A percentile compares a stretch with the other conserved stretches of the same genome.
Conservation (phyloP, 2,329 filamentous ascomycete species). For the Fusarium poae region DNA sequence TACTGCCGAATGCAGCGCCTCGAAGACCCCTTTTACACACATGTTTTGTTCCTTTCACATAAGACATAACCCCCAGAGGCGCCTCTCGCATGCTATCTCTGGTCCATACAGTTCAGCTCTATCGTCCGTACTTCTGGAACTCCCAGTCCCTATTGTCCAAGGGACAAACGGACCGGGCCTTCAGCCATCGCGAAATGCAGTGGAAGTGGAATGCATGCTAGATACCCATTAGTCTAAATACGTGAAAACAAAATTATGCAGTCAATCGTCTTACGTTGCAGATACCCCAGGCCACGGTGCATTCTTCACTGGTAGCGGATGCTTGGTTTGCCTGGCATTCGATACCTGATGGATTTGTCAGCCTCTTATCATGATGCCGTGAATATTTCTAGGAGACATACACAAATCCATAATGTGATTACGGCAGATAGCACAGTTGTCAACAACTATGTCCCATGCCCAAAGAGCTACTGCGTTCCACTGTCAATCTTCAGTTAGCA, state of each 20-base stretch:
- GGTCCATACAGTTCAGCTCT: constrained; percentile 25
- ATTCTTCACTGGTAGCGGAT: constrained; percentile 96
- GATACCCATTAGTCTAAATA: constrained; percentile 52
- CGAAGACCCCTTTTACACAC: constrained; percentile 8
- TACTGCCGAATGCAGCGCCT: constrained; percentile 20
- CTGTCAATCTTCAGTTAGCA: constrained; percentile 61
- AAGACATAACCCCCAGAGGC: constrained; percentile 6
- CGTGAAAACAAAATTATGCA: constrained; percentile 1
- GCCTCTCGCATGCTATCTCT: constrained; percentile 1
- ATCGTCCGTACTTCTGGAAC: constrained; percentile 96
- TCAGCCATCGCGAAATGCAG: constrained; percentile 98
- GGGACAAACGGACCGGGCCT: constrained; percentile 98
- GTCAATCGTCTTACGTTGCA: constrained; percentile 83
- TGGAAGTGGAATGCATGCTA: constrained; percentile 99
- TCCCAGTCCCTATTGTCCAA: constrained; percentile 99
- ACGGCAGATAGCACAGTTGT: constrained; percentile 99
- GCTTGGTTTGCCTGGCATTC: constrained; percentile 99
- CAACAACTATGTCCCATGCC: constrained; percentile 99
- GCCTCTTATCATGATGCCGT: constrained; percentile 10
- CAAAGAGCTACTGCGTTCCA: constrained; percentile 99
- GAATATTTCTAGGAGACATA: constrained; percentile 58
- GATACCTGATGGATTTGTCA: constrained; percentile 72
- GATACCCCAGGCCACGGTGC: constrained; percentile 98
- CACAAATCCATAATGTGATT: constrained; percentile 99
- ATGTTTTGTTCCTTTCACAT: constrained; percentile 24